These are phyloP conservation scores for Penicillium nordicum DNA, from an alignment of 2,329 filamentous ascomycete genomes.

Conservation along the genomic window DNA sequence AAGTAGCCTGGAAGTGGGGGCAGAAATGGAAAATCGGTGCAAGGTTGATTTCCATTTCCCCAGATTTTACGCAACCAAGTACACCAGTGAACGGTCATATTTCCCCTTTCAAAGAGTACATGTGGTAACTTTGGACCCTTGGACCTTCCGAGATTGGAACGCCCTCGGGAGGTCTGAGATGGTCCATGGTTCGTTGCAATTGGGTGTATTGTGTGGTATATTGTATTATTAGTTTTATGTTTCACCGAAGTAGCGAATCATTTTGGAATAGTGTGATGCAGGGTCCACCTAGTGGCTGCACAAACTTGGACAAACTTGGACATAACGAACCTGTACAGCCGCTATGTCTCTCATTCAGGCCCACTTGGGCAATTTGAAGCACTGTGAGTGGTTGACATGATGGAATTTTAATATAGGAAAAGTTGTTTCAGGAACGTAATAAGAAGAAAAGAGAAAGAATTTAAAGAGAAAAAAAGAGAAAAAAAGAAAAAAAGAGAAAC, in stretches of 20 bases:
- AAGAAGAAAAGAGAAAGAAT: background rate
- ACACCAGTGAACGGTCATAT: background rate
- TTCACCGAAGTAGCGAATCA: background rate
- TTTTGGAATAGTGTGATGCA: background rate
- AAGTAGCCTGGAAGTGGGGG: background rate
- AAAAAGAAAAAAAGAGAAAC: background rate
- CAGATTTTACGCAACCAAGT: background rate
- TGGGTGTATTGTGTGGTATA: background rate
- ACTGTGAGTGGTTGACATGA: background rate
- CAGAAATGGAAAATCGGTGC: background rate
- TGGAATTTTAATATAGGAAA: background rate
- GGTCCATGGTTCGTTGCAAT: background rate
- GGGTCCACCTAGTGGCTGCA: conserved; percentile 3
- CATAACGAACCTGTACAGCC: background rate
- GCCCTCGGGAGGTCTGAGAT: background rate
- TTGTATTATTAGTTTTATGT: background rate
- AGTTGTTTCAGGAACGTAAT: background rate
- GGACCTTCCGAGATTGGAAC: background rate
- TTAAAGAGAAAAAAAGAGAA: background rate
- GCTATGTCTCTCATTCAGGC: background rate
- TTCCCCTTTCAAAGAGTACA: background rate
- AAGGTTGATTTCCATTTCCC: background rate
- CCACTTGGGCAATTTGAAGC: background rate
- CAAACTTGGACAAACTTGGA: background rate
- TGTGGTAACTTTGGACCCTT: background rate